Conservation (phyloP, 768 basidiomycete genomes). For the Calocera cornea region DNA sequence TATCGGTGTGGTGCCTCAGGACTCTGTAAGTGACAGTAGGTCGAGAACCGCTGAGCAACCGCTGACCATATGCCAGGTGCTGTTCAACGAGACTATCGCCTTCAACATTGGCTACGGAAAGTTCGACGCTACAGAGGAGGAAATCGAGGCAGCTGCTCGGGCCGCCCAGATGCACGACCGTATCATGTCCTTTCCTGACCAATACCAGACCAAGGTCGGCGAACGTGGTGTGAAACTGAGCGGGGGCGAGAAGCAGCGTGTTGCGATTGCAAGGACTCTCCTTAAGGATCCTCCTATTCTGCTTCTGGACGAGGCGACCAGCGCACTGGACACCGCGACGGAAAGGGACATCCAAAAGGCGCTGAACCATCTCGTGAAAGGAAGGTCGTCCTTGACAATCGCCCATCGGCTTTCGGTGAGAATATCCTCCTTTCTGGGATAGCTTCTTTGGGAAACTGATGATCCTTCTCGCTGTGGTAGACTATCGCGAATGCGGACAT, state of each 20-base stretch:
- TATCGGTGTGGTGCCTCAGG: conserved; percentile 87
- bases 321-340: conserved; percentile 78
- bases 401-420: conserved; percentile 65
- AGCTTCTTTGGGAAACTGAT: conserved; percentile 4
- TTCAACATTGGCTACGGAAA: conserved; percentile 54
- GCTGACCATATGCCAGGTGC: background rate
- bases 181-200: conserved; percentile 69
- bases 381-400: conserved; percentile 61
- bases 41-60: conserved; percentile 55
- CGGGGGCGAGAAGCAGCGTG: conserved; percentile 83
- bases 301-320: conserved; percentile 65
- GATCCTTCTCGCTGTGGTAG: conserved; percentile 21
- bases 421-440: conserved; percentile 15
- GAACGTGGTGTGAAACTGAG: conserved; percentile 74
- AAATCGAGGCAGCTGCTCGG: conserved; percentile 64
- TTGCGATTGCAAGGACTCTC: conserved; percentile 75
- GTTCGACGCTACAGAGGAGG: conserved; percentile 52
- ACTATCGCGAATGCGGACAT: conserved; percentile 44
- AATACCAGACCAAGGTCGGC: conserved; percentile 75
- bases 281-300: conserved; percentile 75
- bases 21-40: conserved; percentile 57
- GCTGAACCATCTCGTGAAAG: conserved; percentile 61
- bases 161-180: conserved; percentile 82
- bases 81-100: conserved; percentile 4
- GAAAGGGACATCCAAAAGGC: conserved; percentile 84